phyloP scores from a whole-genome alignment of 1,284 basidiomycete species.

The Ustilago crameri region DNA sequence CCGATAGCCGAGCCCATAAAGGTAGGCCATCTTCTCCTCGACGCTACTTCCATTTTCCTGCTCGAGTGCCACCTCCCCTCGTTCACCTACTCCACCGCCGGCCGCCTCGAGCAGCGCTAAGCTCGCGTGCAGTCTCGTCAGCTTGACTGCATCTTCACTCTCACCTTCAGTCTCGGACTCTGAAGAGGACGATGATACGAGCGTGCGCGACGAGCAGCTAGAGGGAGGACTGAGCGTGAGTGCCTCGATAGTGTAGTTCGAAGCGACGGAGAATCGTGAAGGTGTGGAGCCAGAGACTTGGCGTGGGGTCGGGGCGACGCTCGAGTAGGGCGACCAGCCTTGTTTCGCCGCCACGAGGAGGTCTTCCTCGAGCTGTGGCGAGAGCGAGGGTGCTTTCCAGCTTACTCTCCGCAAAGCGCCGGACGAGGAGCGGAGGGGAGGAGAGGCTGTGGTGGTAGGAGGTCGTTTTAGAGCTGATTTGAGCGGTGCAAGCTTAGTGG shows the following conservation, averaged over 20 bases:
- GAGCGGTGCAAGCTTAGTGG: conserved; percentile 1
- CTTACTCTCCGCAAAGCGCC: neutral
- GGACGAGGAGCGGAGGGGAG: too few species aligned
- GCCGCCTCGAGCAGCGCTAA: conserved; percentile 20
- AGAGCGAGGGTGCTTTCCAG: conserved; percentile 2
- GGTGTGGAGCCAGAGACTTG: conserved; percentile 8
- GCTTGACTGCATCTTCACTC: conserved; percentile 28
- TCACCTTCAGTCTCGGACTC: conserved; percentile 6
- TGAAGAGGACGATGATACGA: conserved; percentile 15
- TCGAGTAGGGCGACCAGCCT: conserved; percentile 41
- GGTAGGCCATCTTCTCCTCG: conserved; percentile 45
- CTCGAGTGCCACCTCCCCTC: conserved; percentile 4
- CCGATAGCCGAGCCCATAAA: conserved; percentile 41
- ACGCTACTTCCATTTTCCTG: neutral
- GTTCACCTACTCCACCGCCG: neutral
- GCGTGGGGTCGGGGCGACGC: conserved; percentile 25
- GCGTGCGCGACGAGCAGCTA: conserved; percentile 20
- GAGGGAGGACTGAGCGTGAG: conserved; percentile 2
- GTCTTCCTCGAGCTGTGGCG: conserved; percentile 17
- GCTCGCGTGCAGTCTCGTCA: conserved; percentile 38
- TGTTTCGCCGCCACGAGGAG: conserved; percentile 4
- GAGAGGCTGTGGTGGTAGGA: neutral
- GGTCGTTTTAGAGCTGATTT: conserved; percentile 22
- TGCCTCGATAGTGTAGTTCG: neutral
- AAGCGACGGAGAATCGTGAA: too few species aligned